Conservation (phyloP, 1,139 yeast genomes). For the Yarrowia galli region DNA sequence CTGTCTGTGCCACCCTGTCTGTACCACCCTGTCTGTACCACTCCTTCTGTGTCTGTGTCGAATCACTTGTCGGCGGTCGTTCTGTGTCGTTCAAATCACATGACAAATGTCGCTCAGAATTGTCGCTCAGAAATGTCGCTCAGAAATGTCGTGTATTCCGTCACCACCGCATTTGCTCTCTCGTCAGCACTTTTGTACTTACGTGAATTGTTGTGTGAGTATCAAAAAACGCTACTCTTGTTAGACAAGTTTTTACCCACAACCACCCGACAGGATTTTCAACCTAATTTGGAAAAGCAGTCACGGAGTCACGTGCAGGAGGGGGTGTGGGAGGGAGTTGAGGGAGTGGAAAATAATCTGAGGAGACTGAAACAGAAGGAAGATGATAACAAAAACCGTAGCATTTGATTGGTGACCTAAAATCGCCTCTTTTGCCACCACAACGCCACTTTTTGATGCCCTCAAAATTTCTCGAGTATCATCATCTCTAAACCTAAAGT, state of each 20-base stretch:
- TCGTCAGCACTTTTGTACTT: constrained; percentile 35
- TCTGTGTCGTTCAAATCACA: too few relatives aligned
- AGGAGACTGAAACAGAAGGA: too few relatives aligned
- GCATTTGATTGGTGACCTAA: too few relatives aligned
- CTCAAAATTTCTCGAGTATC: neutral
- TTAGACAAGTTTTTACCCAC: constrained; percentile 13
- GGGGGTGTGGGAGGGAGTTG: too few relatives aligned
- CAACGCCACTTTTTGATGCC: neutral
- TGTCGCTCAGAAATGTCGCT: too few relatives aligned
- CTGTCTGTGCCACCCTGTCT: too few relatives aligned
- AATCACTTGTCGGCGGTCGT: too few relatives aligned
- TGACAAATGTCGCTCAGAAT: too few relatives aligned
- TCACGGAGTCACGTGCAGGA: constrained; percentile 22
- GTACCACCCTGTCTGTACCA: too few relatives aligned
- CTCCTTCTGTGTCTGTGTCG: too few relatives aligned
- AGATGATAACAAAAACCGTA: neutral
- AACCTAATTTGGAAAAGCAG: constrained; percentile 38
- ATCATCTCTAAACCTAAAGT: neutral
- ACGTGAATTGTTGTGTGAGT: constrained; percentile 38
- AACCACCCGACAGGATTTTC: neutral
- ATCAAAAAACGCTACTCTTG: constrained; percentile 32
- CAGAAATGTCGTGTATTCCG: neutral
- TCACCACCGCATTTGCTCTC: neutral
- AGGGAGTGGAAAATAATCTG: neutral
- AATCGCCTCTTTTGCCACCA: neutral